These are phyloP conservation scores for Raffaelea albimanens DNA, from an alignment of 2,329 filamentous ascomycete species.

Conservation along the genomic window DNA sequence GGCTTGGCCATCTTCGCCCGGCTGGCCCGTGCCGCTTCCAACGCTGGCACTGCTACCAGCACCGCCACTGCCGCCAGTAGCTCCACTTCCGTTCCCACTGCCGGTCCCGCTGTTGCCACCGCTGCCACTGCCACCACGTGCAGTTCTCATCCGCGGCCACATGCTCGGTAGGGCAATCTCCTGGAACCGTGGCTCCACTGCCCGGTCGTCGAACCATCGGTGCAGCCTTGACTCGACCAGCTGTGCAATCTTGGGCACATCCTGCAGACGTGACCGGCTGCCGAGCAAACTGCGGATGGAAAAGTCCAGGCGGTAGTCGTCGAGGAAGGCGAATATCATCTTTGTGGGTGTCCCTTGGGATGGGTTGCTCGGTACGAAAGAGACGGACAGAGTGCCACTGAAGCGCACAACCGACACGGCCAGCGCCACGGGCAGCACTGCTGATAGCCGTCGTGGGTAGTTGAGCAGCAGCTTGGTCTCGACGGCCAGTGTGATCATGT, in stretches of 20 bases:
- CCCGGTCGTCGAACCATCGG: slow-evolving; percentile 80
- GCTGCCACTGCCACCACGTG: slow-evolving; percentile 46
- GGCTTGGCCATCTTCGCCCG: background rate
- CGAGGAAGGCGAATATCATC: slow-evolving; percentile 87
- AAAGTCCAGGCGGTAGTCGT: slow-evolving; percentile 78
- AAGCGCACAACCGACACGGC: slow-evolving; percentile 89
- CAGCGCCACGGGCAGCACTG: slow-evolving; percentile 83
- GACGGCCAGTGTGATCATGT: slow-evolving; percentile 88
- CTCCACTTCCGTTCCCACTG: background rate
- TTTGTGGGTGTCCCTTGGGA: slow-evolving; percentile 68
- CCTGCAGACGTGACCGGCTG: slow-evolving; percentile 68
- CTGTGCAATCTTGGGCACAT: slow-evolving; percentile 82
- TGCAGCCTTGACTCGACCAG: slow-evolving; percentile 72
- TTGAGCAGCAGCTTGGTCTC: slow-evolving; percentile 93
- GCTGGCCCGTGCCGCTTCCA: background rate
- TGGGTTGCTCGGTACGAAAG: slow-evolving; percentile 72
- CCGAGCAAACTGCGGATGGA: slow-evolving; percentile 72
- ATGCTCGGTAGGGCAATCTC: slow-evolving; percentile 74
- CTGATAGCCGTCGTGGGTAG: slow-evolving; percentile 82
- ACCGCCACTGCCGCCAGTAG: background rate
- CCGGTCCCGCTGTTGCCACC: background rate
- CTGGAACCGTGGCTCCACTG: slow-evolving; percentile 78
- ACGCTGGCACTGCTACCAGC: background rate
- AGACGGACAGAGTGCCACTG: slow-evolving; percentile 87
- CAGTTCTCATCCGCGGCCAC: slow-evolving; percentile 80